Percentiles rank a stretch among this genome's conserved stretches.
Conservation (phyloP, 257 asterid genomes). For the Eustoma russellianum region DNA sequence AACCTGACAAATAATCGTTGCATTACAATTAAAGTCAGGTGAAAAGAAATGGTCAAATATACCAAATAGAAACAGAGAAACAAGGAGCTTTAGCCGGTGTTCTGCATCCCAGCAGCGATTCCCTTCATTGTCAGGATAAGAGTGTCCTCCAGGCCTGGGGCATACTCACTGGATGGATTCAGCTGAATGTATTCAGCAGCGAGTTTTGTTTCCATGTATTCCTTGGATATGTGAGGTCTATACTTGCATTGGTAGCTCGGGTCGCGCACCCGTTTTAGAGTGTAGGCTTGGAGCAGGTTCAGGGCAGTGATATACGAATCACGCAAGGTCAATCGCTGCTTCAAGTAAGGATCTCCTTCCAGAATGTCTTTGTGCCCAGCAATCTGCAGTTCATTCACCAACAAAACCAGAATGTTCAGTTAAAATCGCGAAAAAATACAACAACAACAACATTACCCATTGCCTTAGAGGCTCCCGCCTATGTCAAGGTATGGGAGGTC, state of each 20-base stretch:
- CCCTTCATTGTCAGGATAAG: slow-evolving; percentile 54
- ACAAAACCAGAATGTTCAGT: neutral
- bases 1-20: too few relatives aligned
- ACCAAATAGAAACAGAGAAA: too few relatives aligned
- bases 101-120: slow-evolving; percentile 52
- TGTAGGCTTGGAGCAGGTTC: slow-evolving; percentile 39
- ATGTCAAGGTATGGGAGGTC: too few relatives aligned
- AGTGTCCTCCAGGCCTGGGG: slow-evolving; percentile 50
- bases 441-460: too few relatives aligned
- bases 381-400: slow-evolving; percentile 15
- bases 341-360: slow-evolving; percentile 44
- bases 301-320: slow-evolving; percentile 40
- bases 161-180: slow-evolving; percentile 39
- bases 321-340: slow-evolving; percentile 33
- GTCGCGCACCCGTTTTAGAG: slow-evolving; percentile 37
- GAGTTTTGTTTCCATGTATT: slow-evolving; percentile 24
- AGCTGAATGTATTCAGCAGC: slow-evolving; percentile 33
- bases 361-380: slow-evolving; percentile 45
- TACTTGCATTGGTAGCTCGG: slow-evolving; percentile 25
- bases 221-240: slow-evolving; percentile 40
- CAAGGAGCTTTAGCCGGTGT: slow-evolving; percentile 30
- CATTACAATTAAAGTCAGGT: too few relatives aligned
- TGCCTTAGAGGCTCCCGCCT: too few relatives aligned
- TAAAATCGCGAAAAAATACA: too few relatives aligned
- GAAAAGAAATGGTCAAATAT: too few relatives aligned